These are phyloP conservation scores for Pseudogymnoascus sp. DNA, from an alignment of 2,329 filamentous ascomycete species.

Conservation along the genomic window DNA sequence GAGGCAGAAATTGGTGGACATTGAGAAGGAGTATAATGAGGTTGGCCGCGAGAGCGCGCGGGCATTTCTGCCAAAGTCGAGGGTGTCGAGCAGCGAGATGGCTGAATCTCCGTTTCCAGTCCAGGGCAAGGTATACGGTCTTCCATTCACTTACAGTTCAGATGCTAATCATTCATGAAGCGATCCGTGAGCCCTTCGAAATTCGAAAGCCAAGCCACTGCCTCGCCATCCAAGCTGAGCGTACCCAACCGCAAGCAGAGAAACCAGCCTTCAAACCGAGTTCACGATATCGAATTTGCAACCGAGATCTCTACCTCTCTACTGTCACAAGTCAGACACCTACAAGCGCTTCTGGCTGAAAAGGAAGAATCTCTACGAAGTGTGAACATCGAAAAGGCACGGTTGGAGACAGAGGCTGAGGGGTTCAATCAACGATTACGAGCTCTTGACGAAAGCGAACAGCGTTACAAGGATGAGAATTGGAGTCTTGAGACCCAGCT, in stretches of 20 bases:
- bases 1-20: constrained; percentile 70
- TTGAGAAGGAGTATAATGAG: constrained; percentile 93
- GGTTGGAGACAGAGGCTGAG: constrained; percentile 75
- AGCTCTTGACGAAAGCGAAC: constrained; percentile 83
- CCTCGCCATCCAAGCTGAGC: constrained; percentile 80
- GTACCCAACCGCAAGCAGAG: constrained; percentile 81
- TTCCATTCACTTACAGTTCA: constrained; percentile 1
- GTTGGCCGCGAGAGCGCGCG: constrained; percentile 82
- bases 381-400: constrained; percentile 64
- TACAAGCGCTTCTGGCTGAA: constrained; percentile 77
- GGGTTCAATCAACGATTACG: constrained; percentile 71
- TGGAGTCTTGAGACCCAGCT: constrained; percentile 93
- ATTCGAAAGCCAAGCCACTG: constrained; percentile 75
- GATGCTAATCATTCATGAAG: constrained; percentile 31
- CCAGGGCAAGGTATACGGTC: constrained; percentile 35
- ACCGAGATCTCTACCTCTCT: constrained; percentile 94
- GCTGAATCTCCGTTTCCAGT: constrained; percentile 34
- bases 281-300: constrained; percentile 97
- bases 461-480: constrained; percentile 96
- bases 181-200: constrained; percentile 64
- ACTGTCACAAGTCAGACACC: constrained; percentile 83
- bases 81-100: constrained; percentile 62
- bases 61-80: constrained; percentile 78
- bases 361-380: constrained; percentile 79
- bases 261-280: constrained; percentile 79